Evolutionary conservation across 306 rosid species (phyloP), one percentile per base, ranked within the genome.

Genomic region (Abrus precatorius): DNA sequence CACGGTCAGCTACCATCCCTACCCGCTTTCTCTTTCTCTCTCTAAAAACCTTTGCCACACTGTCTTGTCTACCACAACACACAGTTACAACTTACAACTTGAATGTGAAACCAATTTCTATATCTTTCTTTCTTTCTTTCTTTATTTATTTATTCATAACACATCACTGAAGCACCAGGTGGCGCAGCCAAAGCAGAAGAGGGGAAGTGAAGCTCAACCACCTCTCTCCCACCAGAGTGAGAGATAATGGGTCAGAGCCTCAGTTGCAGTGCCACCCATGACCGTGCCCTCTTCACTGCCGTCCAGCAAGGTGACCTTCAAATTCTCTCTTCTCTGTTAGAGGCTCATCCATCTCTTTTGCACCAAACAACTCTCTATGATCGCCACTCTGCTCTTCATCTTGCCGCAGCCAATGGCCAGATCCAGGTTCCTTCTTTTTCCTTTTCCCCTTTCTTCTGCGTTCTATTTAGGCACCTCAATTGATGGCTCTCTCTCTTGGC

Each of bases 341-440:
- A 86, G 45, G 43, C 79, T 43, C 81, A 91, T 55, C 92, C 92
- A 2, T 3, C 85, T 69, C 86, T 95, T 38, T 52, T 90, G 32
- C 84, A 80, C 41, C 85, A 84, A 11, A 71, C 90, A 36, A 91
- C 97, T 70, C 86, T 85, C 78, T 92, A 87, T 50, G 91, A 92
- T 84, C 92, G 95, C 61, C 92, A 90, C 81, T 85, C 97, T 47
- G 73, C 92, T 50, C 94, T 95, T 63, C 98, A 95, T 88, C 78
- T 92, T 47, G 98, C 97, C 34, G 97, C 97, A 10, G 94, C 94
- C 0, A 90, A 92, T 80, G 97, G 92, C 63, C 95, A 90, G 91
- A 90, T 92, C 95, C 88, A 91, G 92, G 97, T 92, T 41, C 44
- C 82, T 82, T 72, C 63, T 45, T 68, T 32, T 70, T 27, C 12